Base-by-base conservation (phyloP, 345 rosid species). In the Rhodamnia argentea region DNA sequence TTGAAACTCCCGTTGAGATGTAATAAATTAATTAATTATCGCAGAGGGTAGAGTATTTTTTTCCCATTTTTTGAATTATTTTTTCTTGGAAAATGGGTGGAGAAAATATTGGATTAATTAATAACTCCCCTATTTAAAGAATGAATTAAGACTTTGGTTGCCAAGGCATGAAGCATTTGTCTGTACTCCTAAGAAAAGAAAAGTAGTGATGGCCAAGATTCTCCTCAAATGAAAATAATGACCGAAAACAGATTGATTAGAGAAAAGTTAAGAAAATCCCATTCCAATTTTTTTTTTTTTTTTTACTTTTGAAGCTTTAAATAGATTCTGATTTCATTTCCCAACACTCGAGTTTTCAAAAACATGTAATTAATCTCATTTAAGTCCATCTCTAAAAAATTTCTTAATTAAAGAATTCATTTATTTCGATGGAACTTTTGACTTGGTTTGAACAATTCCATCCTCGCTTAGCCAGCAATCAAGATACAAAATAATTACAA, bases 161-260 rank as follows among this genome's bases (percentile, higher is more conserved):
- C 83, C 82, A 24, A 75, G 70, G 47, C 83, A 52, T 76, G 87
- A 85, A 85, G 83, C 27, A 85, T 75, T 85, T 52, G 81, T 60
- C 86, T 26, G 75, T 10, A 85, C 54, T 11, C 86, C 53, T 40
- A 10, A 47, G 78, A 74, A 64, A 52, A 74, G 82, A 29, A 70
- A 70, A 37, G 57, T 37, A 75, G 64, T 44, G 81, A 58, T 54
- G 83, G 83, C 82, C 15, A 32, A 85, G 44, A 54, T 42, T 82
- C 57, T 82, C 57, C 54, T 26, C 81, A 70, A 70, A 70, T 37
- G 81, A 37, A 70, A 70, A 70, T 70, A 44, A 82, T 52, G 84
- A 10, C 42, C 12, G 7, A 10, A 16, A 82, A 5, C 24, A 82
- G 12, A 52, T 82, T 82, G 24, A 82, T 50, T 82, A 32, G 47